These are phyloP conservation scores for Tricholoma flavovirens DNA, from an alignment of 768 basidiomycete species.

Conservation along the genomic window DNA sequence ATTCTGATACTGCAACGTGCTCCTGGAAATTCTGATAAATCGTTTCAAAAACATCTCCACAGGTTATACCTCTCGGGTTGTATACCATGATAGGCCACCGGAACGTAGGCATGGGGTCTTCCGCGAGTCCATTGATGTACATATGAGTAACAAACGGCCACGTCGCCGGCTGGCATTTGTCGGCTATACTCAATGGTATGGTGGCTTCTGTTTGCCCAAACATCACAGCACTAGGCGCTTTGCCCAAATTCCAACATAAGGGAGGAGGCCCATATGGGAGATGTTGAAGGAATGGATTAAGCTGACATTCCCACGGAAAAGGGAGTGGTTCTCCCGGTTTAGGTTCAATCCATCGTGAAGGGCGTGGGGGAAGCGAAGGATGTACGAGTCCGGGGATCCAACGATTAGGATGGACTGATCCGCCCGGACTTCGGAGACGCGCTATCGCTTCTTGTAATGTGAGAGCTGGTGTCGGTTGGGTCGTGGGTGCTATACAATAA, in stretches of 20 bases:
- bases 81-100: slow-evolving; percentile 52
- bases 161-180: slow-evolving; percentile 57
- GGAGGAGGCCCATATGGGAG: slow-evolving; percentile 32
- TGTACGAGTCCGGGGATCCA: slow-evolving; percentile 47
- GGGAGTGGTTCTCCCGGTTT: slow-evolving; percentile 31
- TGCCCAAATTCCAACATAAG: slow-evolving; percentile 45
- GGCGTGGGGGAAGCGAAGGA: slow-evolving; percentile 44
- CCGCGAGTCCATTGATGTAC: slow-evolving; percentile 48
- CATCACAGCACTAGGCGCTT: slow-evolving; percentile 17
- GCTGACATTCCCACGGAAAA: slow-evolving; percentile 44
- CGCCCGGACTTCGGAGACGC: slow-evolving; percentile 25
- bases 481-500: slow-evolving; percentile 16
- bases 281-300: slow-evolving; percentile 55
- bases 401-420: slow-evolving; percentile 33
- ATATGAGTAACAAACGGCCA: slow-evolving; percentile 53
- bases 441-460: slow-evolving; percentile 28
- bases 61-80: slow-evolving; percentile 42
- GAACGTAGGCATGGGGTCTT: slow-evolving; percentile 41
- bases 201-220: slow-evolving; percentile 24
- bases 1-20: slow-evolving; percentile 30
- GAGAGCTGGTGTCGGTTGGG: slow-evolving; percentile 15
- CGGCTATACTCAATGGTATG: slow-evolving; percentile 28
- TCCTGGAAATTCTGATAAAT: slow-evolving; percentile 41
- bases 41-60: slow-evolving; percentile 44
- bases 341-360: slow-evolving; percentile 39